Evolutionary conservation across 306 rosid species (phyloP).

Genomic region (Quercus variabilis): DNA sequence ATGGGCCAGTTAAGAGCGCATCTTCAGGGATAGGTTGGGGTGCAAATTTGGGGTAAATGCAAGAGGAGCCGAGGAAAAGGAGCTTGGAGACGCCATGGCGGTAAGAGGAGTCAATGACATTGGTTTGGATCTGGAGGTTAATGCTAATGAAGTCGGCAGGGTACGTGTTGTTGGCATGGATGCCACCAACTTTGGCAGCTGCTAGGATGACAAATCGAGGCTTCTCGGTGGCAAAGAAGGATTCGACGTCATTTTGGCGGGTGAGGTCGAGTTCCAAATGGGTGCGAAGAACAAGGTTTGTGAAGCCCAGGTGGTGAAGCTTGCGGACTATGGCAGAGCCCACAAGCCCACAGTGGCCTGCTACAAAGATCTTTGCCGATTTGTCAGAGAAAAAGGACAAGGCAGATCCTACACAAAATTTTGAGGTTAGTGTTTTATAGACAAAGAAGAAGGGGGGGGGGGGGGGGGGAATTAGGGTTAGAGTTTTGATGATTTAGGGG

Average conservation of each 20-base stretch:
- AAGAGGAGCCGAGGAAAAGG: constrained; percentile 84
- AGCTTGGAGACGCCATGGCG: constrained; percentile 71
- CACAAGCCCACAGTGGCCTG: constrained; percentile 94
- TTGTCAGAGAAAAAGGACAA: constrained; percentile 56
- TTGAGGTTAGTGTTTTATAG: too few relatives aligned
- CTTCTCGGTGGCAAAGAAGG: constrained; percentile 71
- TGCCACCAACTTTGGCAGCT: constrained; percentile 99
- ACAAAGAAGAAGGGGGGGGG: background rate
- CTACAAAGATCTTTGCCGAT: constrained; percentile 85
- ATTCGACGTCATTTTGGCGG: constrained; percentile 77
- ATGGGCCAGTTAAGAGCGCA: constrained; percentile 75
- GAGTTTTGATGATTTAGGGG: constrained; percentile 7
- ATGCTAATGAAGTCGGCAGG: constrained; percentile 86
- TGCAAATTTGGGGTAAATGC: constrained; percentile 93
- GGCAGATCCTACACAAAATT: constrained; percentile 26
- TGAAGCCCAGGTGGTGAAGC: constrained; percentile 67
- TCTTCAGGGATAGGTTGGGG: constrained; percentile 89
- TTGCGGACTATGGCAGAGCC: constrained; percentile 88
- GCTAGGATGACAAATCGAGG: constrained; percentile 79
- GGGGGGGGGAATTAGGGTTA: background rate
- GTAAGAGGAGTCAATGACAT: constrained; percentile 72
- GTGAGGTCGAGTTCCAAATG: constrained; percentile 86
- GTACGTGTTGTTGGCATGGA: constrained; percentile 91
- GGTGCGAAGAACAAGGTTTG: constrained; percentile 58
- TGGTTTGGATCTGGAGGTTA: constrained; percentile 93